Base-by-base conservation (phyloP, 306 rosid genomes). In the Prunus padus region DNA sequence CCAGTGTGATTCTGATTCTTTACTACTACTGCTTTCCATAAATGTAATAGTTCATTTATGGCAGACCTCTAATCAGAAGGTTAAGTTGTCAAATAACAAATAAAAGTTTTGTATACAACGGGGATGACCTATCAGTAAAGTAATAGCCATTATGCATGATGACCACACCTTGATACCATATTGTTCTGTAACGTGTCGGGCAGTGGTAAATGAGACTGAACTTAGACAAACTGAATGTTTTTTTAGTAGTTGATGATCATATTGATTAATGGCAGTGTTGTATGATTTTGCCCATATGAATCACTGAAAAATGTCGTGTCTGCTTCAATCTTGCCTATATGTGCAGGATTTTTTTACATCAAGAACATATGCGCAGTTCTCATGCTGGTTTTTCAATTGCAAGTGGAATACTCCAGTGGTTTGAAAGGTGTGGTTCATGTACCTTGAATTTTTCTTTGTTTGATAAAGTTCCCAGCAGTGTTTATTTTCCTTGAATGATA, bases 341-440 rank as follows among this genome's bases (percentile, higher is more conserved):
- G 26, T 69, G 65, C 76, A 61, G 65, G 76, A 44, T 52, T 15
- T 64, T 37, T 46, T 72, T 62, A 8, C 52, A 40, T 4, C 56
- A 31, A 31, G 52, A 61, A 60, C 31, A 33, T 13, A 50, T 61
- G 26, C 61, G 9, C 65, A 11, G 71, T 50, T 78, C 37, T 49
- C 45, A 3, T 70, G 10, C 65, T 44, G 42, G 65, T 77, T 33
- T 18, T 20, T 49, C 45, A 69, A 46, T 40, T 70, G 76, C 76
- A 26, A 61, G 45, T 70, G 54, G 81, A 22, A 37, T 18, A 20
- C 47, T 62, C 46, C 47, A 20, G 55, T 37, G 54, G 15, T 25
- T 26, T 71, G 1, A 9, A 71, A 70, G 81, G 76, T 77, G 37
- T 55, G 67, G 46, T 66, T 67, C 23, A 14, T 42, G 19, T 23